Percentiles rank a stretch among this genome's conserved stretches.
These are phyloP conservation scores for Casuarina cunninghamiana DNA, from an alignment of 306 rosid species.

Conservation along the genomic window DNA sequence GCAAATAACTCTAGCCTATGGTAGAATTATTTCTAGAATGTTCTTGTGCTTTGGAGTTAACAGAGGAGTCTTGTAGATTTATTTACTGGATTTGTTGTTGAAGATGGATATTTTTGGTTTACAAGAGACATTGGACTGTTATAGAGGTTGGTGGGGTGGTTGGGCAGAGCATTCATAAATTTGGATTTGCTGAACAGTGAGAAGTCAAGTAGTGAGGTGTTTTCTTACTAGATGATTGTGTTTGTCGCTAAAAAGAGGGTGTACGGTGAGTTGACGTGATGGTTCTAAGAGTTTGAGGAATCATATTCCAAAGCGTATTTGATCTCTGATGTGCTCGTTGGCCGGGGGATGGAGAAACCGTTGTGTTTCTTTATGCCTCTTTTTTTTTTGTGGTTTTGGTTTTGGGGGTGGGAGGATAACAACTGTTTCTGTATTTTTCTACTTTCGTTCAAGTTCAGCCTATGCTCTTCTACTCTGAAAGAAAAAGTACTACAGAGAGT, in stretches of 20 bases:
- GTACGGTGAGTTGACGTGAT: background rate
- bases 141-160: background rate
- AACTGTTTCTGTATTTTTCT: background rate
- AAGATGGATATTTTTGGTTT: background rate
- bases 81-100: background rate
- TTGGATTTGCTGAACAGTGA: background rate
- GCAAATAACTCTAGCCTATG: background rate
- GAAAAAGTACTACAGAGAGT: background rate
- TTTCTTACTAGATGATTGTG: background rate
- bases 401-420: background rate
- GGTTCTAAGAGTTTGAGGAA: constrained; percentile 1
- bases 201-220: background rate
- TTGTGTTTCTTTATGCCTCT: background rate
- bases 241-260: background rate
- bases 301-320: background rate
- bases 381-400: background rate
- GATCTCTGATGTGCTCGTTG: background rate
- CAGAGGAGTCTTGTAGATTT: background rate
- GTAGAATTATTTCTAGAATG: background rate
- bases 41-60: background rate
- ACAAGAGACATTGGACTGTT: background rate
- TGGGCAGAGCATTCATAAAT: background rate
- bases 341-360: background rate
- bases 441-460: background rate
- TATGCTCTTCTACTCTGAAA: background rate